Evolutionary conservation across 768 basidiomycete species (phyloP).

Genomic region (Mycena rosella): DNA sequence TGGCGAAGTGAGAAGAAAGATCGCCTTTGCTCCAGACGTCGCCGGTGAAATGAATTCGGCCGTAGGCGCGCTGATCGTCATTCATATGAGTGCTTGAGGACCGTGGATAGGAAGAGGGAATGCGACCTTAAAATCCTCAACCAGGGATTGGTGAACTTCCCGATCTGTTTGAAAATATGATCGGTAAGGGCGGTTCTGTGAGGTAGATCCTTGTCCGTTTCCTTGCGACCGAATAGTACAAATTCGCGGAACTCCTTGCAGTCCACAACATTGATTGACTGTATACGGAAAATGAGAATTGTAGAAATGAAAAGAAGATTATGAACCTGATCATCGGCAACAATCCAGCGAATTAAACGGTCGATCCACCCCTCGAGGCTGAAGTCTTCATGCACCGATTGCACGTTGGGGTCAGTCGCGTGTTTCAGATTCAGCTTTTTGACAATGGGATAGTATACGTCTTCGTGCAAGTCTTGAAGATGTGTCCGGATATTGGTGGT

Average conservation of each 20-base stretch:
- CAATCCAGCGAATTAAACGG: slow-evolving; percentile 40
- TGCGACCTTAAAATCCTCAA: too few relatives aligned
- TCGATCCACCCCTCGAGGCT: slow-evolving; percentile 40
- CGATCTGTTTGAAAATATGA: too few relatives aligned
- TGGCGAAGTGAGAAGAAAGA: slow-evolving; percentile 45
- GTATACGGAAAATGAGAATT: too few relatives aligned
- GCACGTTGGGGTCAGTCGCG: neutral
- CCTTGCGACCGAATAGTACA: slow-evolving; percentile 41
- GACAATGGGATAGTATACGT: slow-evolving; percentile 28
- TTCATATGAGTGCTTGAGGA: too few relatives aligned
- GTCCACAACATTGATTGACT: slow-evolving; percentile 56
- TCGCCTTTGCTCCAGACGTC: slow-evolving; percentile 49
- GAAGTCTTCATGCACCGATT: neutral
- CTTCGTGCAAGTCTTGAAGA: slow-evolving; percentile 36
- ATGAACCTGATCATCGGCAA: slow-evolving; percentile 52
- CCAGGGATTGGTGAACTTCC: too few relatives aligned
- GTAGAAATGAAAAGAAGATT: too few relatives aligned
- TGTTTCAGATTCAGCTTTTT: slow-evolving; percentile 15
- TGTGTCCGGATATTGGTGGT: slow-evolving; percentile 42
- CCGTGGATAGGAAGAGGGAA: too few relatives aligned
- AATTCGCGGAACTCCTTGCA: slow-evolving; percentile 48
- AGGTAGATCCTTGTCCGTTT: slow-evolving; percentile 46
- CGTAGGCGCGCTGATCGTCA: too few relatives aligned
- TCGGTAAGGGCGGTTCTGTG: too few relatives aligned
- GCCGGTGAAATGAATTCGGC: slow-evolving; percentile 47